These are phyloP conservation scores for Cutaneotrichosporon cavernicola DNA, from an alignment of 1,284 basidiomycete species.

Conservation along the genomic window DNA sequence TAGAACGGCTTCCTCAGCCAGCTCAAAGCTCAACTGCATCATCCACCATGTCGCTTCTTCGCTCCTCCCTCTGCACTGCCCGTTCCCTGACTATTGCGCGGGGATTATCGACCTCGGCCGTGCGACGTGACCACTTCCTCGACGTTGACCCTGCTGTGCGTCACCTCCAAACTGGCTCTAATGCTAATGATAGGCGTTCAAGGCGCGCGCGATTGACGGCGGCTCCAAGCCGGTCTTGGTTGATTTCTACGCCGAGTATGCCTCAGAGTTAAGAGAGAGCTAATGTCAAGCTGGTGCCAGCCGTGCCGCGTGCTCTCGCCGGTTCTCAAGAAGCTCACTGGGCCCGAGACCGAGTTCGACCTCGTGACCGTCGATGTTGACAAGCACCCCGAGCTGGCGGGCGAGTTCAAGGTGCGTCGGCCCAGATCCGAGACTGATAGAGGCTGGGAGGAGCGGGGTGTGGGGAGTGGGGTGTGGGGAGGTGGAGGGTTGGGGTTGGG, in stretches of 20 bases:
- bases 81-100: slow-evolving; percentile 4
- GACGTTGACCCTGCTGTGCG: slow-evolving; percentile 35
- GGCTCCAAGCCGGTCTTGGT: slow-evolving; percentile 45
- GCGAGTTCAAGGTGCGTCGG: slow-evolving; percentile 46
- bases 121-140: slow-evolving; percentile 38
- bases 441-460: no score
- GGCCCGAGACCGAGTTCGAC: slow-evolving; percentile 40
- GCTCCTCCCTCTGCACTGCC: slow-evolving; percentile 16
- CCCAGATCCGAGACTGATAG: no score
- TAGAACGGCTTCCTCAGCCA: slow-evolving; percentile 1
- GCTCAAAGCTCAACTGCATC: neutral
- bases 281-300: slow-evolving; percentile 48
- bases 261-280: neutral
- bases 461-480: neutral
- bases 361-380: slow-evolving; percentile 52
- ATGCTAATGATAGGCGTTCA: slow-evolving; percentile 32
- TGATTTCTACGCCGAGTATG: slow-evolving; percentile 51
- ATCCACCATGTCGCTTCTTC: slow-evolving; percentile 21
- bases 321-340: slow-evolving; percentile 44
- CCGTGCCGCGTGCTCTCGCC: slow-evolving; percentile 52
- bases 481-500: no score
- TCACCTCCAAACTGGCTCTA: neutral
- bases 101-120: slow-evolving; percentile 27
- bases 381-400: slow-evolving; percentile 46
- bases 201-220: slow-evolving; percentile 29